These are phyloP conservation scores for Coemansia furcata DNA, from an alignment of 192 early-diverging fungal species.

Conservation along the genomic window DNA sequence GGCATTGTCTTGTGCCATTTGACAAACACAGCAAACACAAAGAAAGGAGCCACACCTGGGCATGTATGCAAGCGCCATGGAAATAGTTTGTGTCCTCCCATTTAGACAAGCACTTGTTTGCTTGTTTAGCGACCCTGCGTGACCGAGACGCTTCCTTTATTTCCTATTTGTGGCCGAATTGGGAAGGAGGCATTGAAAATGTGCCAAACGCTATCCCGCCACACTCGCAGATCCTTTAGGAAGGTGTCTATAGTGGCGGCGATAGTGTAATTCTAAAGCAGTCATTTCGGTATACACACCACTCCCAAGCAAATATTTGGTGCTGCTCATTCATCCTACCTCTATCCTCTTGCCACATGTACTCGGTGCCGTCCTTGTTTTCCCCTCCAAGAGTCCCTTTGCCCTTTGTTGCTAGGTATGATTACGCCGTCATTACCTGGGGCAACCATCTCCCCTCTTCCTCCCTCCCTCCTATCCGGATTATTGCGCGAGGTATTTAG, in stretches of 20 bases:
- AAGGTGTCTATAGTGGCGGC: conserved; percentile 1
- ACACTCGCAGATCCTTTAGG: conserved; percentile 1
- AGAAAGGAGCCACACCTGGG: conserved; percentile 3
- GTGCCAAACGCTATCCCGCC: neutral
- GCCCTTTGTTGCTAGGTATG: neutral
- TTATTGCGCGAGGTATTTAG: neutral
- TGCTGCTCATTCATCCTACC: neutral
- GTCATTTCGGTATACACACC: neutral
- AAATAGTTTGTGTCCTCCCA: neutral
- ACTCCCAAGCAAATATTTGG: neutral
- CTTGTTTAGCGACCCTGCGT: conserved; percentile 3
- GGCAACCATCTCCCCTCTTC: neutral
- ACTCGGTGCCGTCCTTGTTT: neutral
- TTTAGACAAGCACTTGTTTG: neutral
- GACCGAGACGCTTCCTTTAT: neutral
- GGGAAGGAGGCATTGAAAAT: conserved; percentile 6
- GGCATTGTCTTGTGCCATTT: neutral
- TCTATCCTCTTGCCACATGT: neutral
- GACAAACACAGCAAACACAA: neutral
- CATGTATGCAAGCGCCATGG: conserved; percentile 2
- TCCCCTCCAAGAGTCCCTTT: neutral
- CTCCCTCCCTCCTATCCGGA: neutral
- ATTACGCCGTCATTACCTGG: neutral
- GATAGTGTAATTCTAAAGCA: neutral
- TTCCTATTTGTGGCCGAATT: neutral